Percentiles rank a stretch among this genome's conserved stretches.
Evolutionary conservation across 805 yeast species (phyloP).

Genomic region (Candida khao-thaluensis): DNA sequence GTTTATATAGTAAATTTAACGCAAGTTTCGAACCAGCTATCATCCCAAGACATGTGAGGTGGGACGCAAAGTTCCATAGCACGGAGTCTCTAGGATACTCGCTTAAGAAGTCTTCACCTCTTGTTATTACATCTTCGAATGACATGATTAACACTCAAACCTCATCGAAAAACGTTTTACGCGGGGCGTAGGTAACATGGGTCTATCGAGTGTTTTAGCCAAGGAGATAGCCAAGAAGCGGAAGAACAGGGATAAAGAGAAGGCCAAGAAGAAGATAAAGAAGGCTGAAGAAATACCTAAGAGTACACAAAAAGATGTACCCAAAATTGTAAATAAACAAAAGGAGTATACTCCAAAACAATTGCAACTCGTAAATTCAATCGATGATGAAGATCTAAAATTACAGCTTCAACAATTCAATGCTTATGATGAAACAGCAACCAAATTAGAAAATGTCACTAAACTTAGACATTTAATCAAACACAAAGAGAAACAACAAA

Average conservation of each 20-base stretch:
- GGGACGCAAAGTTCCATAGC: conserved; percentile 69
- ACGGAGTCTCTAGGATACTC: conserved; percentile 58
- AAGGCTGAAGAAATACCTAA: background rate
- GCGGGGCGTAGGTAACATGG: background rate
- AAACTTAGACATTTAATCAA: conserved; percentile 18
- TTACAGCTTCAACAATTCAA: conserved; percentile 20
- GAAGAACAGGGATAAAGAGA: conserved; percentile 16
- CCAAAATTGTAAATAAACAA: background rate
- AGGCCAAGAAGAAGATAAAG: background rate
- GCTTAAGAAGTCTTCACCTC: conserved; percentile 71
- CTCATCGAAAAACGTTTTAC: conserved; percentile 2
- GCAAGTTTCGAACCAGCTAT: conserved; percentile 64
- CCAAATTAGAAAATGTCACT: conserved; percentile 20
- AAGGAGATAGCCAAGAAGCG: conserved; percentile 50
- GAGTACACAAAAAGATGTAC: background rate
- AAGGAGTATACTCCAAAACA: conserved; percentile 4
- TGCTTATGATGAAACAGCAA: conserved; percentile 15
- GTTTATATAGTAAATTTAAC: conserved; percentile 60
- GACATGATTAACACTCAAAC: conserved; percentile 49
- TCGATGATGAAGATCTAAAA: conserved; percentile 25
- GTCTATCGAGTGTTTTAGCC: conserved; percentile 32
- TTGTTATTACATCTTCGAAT: conserved; percentile 58
- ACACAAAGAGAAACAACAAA: conserved; percentile 12
- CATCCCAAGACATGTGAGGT: conserved; percentile 64
- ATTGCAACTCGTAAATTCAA: conserved; percentile 15